A percentile compares a stretch with the other conserved stretches of the same genome.
Conservation (phyloP, 148 eudicot species). For the Heliamphora exappendiculata region DNA sequence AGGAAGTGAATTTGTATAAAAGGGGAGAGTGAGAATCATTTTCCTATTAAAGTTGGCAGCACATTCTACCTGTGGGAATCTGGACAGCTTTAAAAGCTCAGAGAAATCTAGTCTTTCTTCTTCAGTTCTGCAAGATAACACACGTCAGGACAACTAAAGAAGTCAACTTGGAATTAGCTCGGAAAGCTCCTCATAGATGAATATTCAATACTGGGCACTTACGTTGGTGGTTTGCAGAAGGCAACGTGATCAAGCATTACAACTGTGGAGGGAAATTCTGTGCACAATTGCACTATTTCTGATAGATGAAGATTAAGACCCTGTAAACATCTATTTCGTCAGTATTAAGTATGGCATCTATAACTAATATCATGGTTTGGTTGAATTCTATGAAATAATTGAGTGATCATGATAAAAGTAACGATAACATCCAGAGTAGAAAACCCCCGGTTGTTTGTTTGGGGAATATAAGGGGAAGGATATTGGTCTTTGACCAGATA, state of each 20-base stretch:
- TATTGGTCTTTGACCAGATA: no score
- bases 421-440: background rate
- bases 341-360: background rate
- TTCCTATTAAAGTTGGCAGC: background rate
- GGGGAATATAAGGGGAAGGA: no score
- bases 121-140: slow-evolving; percentile 40
- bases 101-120: slow-evolving; percentile 46
- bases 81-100: slow-evolving; percentile 61
- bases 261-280: slow-evolving; percentile 62
- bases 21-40: no score
- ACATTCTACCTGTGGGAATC: slow-evolving; percentile 65
- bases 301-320: slow-evolving; percentile 72
- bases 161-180: background rate
- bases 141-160: slow-evolving; percentile 7
- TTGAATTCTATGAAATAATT: background rate
- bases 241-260: slow-evolving; percentile 86
- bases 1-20: no score
- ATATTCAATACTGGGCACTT: slow-evolving; percentile 18
- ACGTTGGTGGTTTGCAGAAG: slow-evolving; percentile 82
- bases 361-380: background rate
- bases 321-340: slow-evolving; percentile 27
- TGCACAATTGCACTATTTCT: slow-evolving; percentile 70
- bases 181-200: background rate
- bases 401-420: background rate
- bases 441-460: background rate